phyloP scores from a whole-genome alignment of 495 filamentous ascomycete genomes.

The Xylaria longipes region DNA sequence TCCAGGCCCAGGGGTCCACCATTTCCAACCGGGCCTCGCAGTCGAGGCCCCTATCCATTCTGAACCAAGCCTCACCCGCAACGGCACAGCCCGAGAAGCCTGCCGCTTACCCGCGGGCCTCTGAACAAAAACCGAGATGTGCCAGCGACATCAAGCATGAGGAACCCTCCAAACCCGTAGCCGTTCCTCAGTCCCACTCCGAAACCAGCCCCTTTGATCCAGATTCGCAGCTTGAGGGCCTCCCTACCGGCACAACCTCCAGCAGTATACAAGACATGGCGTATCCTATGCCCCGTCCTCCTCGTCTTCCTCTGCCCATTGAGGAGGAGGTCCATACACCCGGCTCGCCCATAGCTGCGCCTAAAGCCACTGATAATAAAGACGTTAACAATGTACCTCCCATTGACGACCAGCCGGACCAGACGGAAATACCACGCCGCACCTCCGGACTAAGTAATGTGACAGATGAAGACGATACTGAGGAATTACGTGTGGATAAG shows the following conservation, averaged over 20 bases:
- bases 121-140: conserved; percentile 40
- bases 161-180: conserved; percentile 57
- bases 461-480: conserved; percentile 78
- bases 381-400: conserved; percentile 54
- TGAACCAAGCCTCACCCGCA: conserved; percentile 45
- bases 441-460: conserved; percentile 70
- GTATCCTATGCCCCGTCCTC: conserved; percentile 71
- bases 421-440: conserved; percentile 57
- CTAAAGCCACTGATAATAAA: conserved; percentile 63
- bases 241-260: conserved; percentile 41
- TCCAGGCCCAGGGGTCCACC: conserved; percentile 60
- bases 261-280: conserved; percentile 61
- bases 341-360: conserved; percentile 80
- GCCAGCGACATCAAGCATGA: conserved; percentile 42
- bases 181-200: conserved; percentile 53
- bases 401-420: conserved; percentile 56
- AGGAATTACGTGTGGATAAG: conserved; percentile 74
- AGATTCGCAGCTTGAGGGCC: conserved; percentile 46
- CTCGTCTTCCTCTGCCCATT: conserved; percentile 88
- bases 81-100: conserved; percentile 33
- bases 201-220: conserved; percentile 43
- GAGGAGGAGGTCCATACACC: conserved; percentile 86
- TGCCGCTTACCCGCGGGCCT: conserved; percentile 28
- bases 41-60: conserved; percentile 46
- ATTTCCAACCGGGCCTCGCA: conserved; percentile 49